Percentiles rank a stretch among this genome's conserved stretches.
These are phyloP conservation scores for Clonostachys rosea DNA, from an alignment of 2,329 filamentous ascomycete genomes.

Conservation along the genomic window DNA sequence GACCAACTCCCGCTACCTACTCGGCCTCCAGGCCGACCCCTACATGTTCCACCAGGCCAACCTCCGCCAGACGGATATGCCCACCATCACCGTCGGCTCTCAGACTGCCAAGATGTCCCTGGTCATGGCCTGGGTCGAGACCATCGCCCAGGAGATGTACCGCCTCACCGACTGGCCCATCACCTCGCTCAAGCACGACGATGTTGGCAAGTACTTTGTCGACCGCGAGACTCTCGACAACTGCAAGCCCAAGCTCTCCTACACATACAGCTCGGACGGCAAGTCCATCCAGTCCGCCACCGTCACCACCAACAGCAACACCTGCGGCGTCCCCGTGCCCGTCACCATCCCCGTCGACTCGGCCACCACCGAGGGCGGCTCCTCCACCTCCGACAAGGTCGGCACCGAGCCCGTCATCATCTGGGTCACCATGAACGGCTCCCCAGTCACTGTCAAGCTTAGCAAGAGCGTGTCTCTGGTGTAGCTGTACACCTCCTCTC, in stretches of 20 bases:
- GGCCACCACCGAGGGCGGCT: constrained; percentile 33
- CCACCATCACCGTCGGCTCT: constrained; percentile 40
- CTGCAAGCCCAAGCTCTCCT: constrained; percentile 43
- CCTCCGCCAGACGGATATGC: constrained; percentile 42
- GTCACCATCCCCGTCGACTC: constrained; percentile 43
- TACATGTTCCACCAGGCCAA: constrained; percentile 65
- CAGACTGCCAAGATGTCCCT: constrained; percentile 41
- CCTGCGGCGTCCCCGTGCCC: constrained; percentile 44
- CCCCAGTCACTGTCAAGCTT: constrained; percentile 33
- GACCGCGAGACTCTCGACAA: constrained; percentile 46
- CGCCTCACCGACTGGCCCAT: constrained; percentile 30
- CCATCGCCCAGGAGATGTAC: constrained; percentile 44
- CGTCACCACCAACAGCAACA: constrained; percentile 41
- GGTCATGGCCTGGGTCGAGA: constrained; percentile 53
- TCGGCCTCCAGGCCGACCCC: constrained; percentile 48
- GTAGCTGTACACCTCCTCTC: not conserved
- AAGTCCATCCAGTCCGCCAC: constrained; percentile 43
- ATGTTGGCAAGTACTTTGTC: constrained; percentile 44
- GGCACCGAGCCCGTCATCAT: constrained; percentile 48
- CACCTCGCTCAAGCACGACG: constrained; percentile 26
- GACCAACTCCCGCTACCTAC: constrained; percentile 51
- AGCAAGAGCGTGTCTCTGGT: constrained; percentile 1
- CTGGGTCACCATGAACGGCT: constrained; percentile 40
- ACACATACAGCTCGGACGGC: constrained; percentile 32
- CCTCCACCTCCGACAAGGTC: constrained; percentile 39